phyloP scores from a whole-genome alignment of 2,329 filamentous ascomycete species.

The Epichloe festucae region DNA sequence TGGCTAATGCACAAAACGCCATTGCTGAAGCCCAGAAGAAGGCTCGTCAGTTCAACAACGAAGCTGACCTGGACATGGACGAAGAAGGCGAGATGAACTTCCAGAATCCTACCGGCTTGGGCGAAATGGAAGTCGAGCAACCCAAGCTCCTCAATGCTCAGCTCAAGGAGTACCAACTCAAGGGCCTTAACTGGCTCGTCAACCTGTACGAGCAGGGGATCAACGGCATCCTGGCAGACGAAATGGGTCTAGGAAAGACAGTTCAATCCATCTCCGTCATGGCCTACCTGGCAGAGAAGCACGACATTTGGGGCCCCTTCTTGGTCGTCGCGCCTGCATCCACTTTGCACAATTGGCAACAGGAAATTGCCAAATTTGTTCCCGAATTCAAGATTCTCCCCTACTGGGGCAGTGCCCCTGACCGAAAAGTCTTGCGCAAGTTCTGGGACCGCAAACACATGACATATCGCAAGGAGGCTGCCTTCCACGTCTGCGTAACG shows the following conservation, averaged over 20 bases:
- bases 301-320: slow-evolving; percentile 98
- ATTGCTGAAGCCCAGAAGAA: slow-evolving; percentile 90
- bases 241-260: slow-evolving; percentile 99
- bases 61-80: slow-evolving; percentile 49
- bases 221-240: slow-evolving; percentile 96
- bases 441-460: slow-evolving; percentile 99
- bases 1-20: slow-evolving; percentile 91
- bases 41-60: slow-evolving; percentile 82
- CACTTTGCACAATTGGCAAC: slow-evolving; percentile 98
- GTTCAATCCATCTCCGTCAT: slow-evolving; percentile 98
- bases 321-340: slow-evolving; percentile 92
- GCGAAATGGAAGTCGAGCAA: slow-evolving; percentile 87
- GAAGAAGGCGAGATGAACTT: slow-evolving; percentile 99
- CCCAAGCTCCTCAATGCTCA: slow-evolving; percentile 87
- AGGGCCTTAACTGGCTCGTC: slow-evolving; percentile 98
- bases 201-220: slow-evolving; percentile 99
- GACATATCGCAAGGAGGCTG: slow-evolving; percentile 83
- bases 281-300: slow-evolving; percentile 93
- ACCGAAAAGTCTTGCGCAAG: slow-evolving; percentile 91
- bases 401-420: slow-evolving; percentile 91
- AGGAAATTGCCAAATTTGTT: slow-evolving; percentile 92
- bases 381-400: slow-evolving; percentile 89
- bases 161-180: slow-evolving; percentile 96
- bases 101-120: slow-evolving; percentile 91
- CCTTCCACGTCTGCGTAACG: slow-evolving; percentile 92